phyloP scores from a whole-genome alignment of 352 stramenopile genomes.

The Phytopythium sindhum region DNA sequence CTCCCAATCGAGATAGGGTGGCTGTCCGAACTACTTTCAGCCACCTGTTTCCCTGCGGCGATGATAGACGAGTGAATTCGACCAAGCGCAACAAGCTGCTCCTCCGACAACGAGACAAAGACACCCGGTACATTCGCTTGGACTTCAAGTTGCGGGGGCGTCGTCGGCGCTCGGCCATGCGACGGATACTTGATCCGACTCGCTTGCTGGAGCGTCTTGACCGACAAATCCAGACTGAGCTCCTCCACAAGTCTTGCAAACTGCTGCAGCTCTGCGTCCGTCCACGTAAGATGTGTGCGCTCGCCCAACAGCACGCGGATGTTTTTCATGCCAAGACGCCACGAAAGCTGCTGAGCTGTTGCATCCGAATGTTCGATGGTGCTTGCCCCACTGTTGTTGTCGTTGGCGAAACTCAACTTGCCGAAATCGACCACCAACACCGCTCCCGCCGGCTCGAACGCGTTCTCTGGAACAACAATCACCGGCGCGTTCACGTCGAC shows the following conservation, averaged over 20 bases:
- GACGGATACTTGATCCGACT: slow-evolving; percentile 9
- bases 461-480: slow-evolving; percentile 59
- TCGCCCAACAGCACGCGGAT: slow-evolving; percentile 57
- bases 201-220: slow-evolving; percentile 30
- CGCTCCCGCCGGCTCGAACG: slow-evolving; percentile 28
- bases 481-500: slow-evolving; percentile 77
- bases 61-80: slow-evolving; percentile 45
- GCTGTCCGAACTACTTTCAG: neutral
- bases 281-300: slow-evolving; percentile 38
- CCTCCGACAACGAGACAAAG: slow-evolving; percentile 41
- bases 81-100: slow-evolving; percentile 46
- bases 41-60: slow-evolving; percentile 1
- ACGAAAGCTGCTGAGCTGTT: slow-evolving; percentile 37
- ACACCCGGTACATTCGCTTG: slow-evolving; percentile 40
- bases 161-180: neutral
- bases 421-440: slow-evolving; percentile 73
- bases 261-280: slow-evolving; percentile 25
- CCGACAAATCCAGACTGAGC: slow-evolving; percentile 51
- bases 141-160: slow-evolving; percentile 23
- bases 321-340: slow-evolving; percentile 55
- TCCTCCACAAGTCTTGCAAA: slow-evolving; percentile 58
- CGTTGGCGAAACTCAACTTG: slow-evolving; percentile 44
- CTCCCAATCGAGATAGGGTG: neutral
- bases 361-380: neutral
- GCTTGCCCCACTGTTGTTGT: slow-evolving; percentile 8